These are phyloP conservation scores for Cyberlindnera maritima DNA, from an alignment of 805 yeast species.

Conservation along the genomic window DNA sequence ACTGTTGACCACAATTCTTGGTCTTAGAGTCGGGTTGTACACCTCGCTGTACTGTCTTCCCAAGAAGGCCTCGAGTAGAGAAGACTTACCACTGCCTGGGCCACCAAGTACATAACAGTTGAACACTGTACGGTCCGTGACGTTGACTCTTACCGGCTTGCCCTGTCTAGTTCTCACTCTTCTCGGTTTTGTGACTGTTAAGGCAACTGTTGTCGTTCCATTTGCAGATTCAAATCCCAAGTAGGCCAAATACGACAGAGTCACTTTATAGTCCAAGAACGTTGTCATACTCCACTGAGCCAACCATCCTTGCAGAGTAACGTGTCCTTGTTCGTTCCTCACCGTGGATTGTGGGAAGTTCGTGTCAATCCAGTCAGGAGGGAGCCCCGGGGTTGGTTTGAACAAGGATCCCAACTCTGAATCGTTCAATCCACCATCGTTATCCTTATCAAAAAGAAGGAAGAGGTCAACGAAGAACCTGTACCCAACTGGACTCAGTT, in stretches of 20 bases:
- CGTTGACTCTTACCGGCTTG: constrained; percentile 62
- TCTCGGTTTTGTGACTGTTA: constrained; percentile 81
- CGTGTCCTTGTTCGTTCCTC: constrained; percentile 83
- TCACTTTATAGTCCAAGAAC: constrained; percentile 75
- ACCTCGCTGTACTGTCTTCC: constrained; percentile 66
- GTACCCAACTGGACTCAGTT: constrained; percentile 88
- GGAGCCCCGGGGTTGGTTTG: constrained; percentile 91
- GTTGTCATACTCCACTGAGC: constrained; percentile 99
- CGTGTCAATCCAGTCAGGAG: constrained; percentile 79
- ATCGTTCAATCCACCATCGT: constrained; percentile 91
- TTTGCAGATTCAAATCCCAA: constrained; percentile 67
- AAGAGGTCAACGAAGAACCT: constrained; percentile 89
- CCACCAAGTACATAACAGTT: constrained; percentile 88
- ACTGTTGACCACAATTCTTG: constrained; percentile 83
- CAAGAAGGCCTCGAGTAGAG: constrained; percentile 77
- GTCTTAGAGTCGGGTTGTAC: constrained; percentile 80
- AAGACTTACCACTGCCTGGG: constrained; percentile 82
- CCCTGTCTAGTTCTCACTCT: constrained; percentile 65
- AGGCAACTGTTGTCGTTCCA: constrained; percentile 42
- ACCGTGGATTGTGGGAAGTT: constrained; percentile 88
- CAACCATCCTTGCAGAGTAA: constrained; percentile 96
- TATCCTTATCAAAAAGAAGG: constrained; percentile 84
- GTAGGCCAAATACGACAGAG: constrained; percentile 85
- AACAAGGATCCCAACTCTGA: constrained; percentile 67
- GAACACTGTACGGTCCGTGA: constrained; percentile 84